phyloP scores from a whole-genome alignment of 345 rosid genomes.

The Melaleuca quinquenervia region DNA sequence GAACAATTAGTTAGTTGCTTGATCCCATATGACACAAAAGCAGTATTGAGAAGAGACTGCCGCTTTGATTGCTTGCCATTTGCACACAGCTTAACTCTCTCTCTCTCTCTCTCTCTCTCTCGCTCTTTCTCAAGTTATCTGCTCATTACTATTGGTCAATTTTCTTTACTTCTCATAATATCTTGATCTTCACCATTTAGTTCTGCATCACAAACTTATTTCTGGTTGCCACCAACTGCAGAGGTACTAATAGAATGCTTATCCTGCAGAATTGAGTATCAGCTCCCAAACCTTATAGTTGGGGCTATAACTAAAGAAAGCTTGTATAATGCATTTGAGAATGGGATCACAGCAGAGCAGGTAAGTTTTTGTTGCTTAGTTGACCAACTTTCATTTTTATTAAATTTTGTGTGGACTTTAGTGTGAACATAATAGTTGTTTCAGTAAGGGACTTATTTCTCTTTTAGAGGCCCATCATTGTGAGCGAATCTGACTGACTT shows the following conservation, averaged over 20 bases:
- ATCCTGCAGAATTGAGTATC: slow-evolving; percentile 75
- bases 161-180: background rate
- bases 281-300: slow-evolving; percentile 91
- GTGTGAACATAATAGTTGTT: background rate
- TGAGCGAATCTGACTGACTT: background rate
- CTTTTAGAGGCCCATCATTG: background rate
- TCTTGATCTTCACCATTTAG: background rate
- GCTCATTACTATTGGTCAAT: background rate
- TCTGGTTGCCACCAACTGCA: background rate
- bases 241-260: background rate
- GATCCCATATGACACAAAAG: background rate
- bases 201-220: background rate
- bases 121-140: background rate
- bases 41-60: background rate
- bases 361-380: slow-evolving; percentile 11
- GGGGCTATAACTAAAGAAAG: slow-evolving; percentile 89
- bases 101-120: background rate
- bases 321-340: slow-evolving; percentile 76
- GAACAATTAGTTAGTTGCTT: background rate
- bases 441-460: background rate
- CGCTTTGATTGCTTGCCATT: background rate
- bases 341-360: slow-evolving; percentile 90
- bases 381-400: background rate
- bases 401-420: background rate
- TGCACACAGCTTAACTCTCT: background rate